Evolutionary conservation across 139 green algal genomes (phyloP).

Genomic region (Chlorella sp.): DNA sequence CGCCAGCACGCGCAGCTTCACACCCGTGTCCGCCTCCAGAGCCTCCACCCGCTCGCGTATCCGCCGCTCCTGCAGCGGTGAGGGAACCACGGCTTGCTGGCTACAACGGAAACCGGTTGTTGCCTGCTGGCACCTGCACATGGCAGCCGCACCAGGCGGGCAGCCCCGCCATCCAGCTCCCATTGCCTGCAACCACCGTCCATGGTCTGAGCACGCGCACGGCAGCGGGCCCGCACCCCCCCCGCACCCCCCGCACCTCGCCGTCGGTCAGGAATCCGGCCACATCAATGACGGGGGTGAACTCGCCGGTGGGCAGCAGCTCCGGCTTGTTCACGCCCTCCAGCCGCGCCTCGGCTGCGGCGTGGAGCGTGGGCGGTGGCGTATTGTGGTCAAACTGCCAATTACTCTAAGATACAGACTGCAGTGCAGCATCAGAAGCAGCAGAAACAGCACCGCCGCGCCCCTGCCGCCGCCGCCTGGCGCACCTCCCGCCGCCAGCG

Average conservation of each 20-base stretch:
- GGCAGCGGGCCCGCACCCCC: no score
- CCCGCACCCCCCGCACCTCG: constrained; percentile 82
- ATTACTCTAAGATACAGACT: no score
- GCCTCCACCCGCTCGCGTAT: constrained; percentile 71
- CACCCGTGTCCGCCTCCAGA: constrained; percentile 92
- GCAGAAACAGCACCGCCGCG: no score
- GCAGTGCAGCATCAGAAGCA: no score
- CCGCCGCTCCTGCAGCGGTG: constrained; percentile 69
- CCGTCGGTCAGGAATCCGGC: constrained; percentile 88
- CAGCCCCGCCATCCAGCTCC: no score
- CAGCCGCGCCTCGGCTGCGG: constrained; percentile 48
- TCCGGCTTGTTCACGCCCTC: constrained; percentile 98
- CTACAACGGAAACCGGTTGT: no score
- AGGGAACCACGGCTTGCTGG: not conserved
- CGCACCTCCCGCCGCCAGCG: constrained; percentile 11
- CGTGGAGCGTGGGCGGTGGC: not conserved
- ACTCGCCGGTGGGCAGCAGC: constrained; percentile 85
- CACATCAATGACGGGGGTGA: constrained; percentile 93
- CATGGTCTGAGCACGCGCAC: no score
- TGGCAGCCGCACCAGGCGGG: not conserved
- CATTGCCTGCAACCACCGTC: no score
- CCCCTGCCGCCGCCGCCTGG: not conserved
- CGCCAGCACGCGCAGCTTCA: constrained; percentile 94
- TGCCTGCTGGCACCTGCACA: no score
- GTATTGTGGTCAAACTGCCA: no score